A percentile compares a stretch with the other conserved stretches of the same genome.
phyloP scores from a whole-genome alignment of 441 rosid species.

The Populus hybrid region DNA sequence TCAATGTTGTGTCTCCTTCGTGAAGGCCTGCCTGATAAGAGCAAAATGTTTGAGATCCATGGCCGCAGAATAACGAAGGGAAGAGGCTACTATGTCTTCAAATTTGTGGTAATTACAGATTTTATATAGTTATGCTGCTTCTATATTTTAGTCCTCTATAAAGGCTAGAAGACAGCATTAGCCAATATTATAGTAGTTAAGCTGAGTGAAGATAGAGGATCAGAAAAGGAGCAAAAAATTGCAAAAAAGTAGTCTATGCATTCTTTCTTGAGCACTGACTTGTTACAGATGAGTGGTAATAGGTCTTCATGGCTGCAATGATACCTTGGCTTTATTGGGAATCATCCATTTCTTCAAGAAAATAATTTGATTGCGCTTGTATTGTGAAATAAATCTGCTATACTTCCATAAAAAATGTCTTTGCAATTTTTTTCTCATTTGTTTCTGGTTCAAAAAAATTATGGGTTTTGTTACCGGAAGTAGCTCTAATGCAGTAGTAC shows the following conservation, averaged over 20 bases:
- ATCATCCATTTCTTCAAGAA: not conserved
- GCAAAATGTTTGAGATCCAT: slow-evolving; percentile 67
- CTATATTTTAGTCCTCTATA: not conserved
- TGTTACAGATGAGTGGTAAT: not conserved
- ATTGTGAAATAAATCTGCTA: not conserved
- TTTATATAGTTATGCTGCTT: slow-evolving; percentile 10
- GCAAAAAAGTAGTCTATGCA: not conserved
- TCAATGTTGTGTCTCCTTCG: slow-evolving; percentile 83
- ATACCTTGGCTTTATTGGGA: not conserved
- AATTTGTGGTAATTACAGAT: slow-evolving; percentile 49
- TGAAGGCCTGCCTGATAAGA: slow-evolving; percentile 61
- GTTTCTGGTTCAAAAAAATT: not conserved
- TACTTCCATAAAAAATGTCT: not conserved
- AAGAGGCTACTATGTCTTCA: slow-evolving; percentile 76
- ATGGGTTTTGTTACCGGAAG: not conserved
- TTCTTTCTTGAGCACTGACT: not conserved
- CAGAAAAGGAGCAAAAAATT: not conserved
- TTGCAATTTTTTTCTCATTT: not conserved
- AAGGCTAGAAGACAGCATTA: not conserved
- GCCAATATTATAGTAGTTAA: not conserved
- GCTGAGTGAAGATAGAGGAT: not conserved
- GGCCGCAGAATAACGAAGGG: slow-evolving; percentile 83
- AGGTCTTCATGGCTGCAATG: not conserved
- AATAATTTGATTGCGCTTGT: not conserved
- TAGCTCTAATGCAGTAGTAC: not conserved